Evolutionary conservation across 139 green algal species (phyloP).

Genomic region (Penium margaritaceum): DNA sequence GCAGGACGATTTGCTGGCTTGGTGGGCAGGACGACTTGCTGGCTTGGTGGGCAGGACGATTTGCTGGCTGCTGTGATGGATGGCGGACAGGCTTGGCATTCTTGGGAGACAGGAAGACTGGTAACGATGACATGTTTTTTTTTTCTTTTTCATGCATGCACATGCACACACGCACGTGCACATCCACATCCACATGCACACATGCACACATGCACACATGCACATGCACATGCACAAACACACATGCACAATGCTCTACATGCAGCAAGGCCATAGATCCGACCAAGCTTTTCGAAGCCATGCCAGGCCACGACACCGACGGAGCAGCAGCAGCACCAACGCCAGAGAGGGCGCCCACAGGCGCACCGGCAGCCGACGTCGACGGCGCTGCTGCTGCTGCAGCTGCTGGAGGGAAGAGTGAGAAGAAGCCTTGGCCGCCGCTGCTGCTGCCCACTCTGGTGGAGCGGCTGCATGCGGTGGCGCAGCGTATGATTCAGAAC

Average conservation of each 20-base stretch:
- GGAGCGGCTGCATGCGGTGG: constrained; percentile 16
- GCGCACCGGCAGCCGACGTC: not conserved
- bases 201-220: no score
- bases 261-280: not conserved
- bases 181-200: not conserved
- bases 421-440: not conserved
- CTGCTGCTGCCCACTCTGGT: not conserved
- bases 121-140: no score
- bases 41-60: no score
- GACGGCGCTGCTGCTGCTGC: no score
- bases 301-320: not conserved
- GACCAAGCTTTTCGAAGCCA: not conserved
- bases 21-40: no score
- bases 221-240: no score
- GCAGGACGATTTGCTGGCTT: no score
- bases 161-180: not conserved
- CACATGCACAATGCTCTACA: no score
- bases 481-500: not conserved
- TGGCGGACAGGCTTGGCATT: no score
- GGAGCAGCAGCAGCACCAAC: not conserved
- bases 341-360: not conserved
- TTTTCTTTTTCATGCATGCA: no score
- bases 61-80: no score
- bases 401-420: not conserved
- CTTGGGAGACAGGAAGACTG: no score